Percentiles rank a stretch among this genome's conserved stretches.
Conservation (phyloP, 805 yeast species). For the Wickerhamia fluorescens region DNA sequence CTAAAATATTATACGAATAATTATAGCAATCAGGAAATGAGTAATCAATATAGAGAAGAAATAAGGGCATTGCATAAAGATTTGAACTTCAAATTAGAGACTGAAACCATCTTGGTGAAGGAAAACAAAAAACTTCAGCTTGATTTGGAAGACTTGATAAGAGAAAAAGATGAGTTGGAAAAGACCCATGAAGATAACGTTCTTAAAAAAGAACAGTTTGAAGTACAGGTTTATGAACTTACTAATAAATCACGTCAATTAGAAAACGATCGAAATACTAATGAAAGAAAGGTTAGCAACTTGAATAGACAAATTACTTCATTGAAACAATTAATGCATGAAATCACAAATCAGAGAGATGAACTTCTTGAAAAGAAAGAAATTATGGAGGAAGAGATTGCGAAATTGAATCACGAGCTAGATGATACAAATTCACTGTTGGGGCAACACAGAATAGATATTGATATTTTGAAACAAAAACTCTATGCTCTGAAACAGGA, state of each 20-base stretch:
- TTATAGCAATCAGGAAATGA: conserved; percentile 31
- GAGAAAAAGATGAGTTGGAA: conserved; percentile 20
- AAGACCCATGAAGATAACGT: conserved; percentile 29
- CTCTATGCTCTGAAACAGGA: conserved; percentile 26
- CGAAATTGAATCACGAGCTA: conserved; percentile 16
- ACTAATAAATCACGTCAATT: conserved; percentile 21
- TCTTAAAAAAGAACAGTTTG: conserved; percentile 35
- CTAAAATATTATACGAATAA: conserved; percentile 44
- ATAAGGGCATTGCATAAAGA: conserved; percentile 48
- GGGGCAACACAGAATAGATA: conserved; percentile 20
- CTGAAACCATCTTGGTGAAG: conserved; percentile 61
- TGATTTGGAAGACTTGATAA: conserved; percentile 44
- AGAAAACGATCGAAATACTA: conserved; percentile 27
- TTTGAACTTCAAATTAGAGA: conserved; percentile 47
- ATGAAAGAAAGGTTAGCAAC: conserved; percentile 30
- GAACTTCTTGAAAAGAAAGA: conserved; percentile 39
- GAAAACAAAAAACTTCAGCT: conserved; percentile 54
- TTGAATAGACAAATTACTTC: conserved; percentile 45
- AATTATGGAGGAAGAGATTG: conserved; percentile 23
- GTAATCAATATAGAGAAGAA: conserved; percentile 44
- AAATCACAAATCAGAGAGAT: conserved; percentile 58
- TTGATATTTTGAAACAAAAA: conserved; percentile 27
- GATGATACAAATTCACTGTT: conserved; percentile 20
- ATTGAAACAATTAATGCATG: conserved; percentile 52
- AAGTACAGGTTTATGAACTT: conserved; percentile 19